Conservation (phyloP, 2,329 filamentous ascomycete species). For the Aspergillus tamarii region DNA sequence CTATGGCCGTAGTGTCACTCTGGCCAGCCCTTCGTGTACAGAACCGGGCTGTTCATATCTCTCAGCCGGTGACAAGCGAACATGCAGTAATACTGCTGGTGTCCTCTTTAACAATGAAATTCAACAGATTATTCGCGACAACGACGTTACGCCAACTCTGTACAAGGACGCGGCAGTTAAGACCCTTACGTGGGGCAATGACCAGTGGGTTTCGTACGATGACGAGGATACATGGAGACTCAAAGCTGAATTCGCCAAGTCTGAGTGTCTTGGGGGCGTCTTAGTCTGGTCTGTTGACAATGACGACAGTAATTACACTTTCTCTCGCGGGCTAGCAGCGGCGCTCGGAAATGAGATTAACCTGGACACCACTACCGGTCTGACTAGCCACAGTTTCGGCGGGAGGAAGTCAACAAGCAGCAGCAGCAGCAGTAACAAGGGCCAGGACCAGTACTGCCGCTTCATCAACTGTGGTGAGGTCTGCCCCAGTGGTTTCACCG, state of each 20-base stretch:
- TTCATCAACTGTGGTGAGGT: not conserved
- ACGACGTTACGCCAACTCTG: conserved; percentile 19
- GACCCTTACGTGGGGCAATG: conserved; percentile 15
- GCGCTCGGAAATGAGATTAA: not conserved
- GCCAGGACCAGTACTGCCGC: not conserved
- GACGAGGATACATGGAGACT: conserved; percentile 41
- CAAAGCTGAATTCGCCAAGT: conserved; percentile 41
- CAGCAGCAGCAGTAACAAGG: not conserved
- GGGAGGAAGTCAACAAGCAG: not conserved
- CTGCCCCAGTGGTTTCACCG: not conserved
- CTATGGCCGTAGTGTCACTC: conserved; percentile 15
- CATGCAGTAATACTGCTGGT: conserved; percentile 26
- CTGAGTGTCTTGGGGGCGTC: conserved; percentile 21
- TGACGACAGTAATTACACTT: not conserved
- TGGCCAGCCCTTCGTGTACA: conserved; percentile 5
- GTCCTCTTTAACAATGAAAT: conserved; percentile 31
- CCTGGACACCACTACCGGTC: not conserved
- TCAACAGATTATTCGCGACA: conserved; percentile 23
- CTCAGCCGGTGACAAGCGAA: conserved; percentile 21
- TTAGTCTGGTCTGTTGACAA: conserved; percentile 1
- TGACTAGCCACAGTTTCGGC: not conserved
- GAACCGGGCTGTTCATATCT: conserved; percentile 21
- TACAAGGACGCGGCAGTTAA: conserved; percentile 27
- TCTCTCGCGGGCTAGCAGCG: not conserved
- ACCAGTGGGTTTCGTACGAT: conserved; percentile 36